phyloP scores from a whole-genome alignment of 139 green algal species.

The Nannochloris sp. region DNA sequence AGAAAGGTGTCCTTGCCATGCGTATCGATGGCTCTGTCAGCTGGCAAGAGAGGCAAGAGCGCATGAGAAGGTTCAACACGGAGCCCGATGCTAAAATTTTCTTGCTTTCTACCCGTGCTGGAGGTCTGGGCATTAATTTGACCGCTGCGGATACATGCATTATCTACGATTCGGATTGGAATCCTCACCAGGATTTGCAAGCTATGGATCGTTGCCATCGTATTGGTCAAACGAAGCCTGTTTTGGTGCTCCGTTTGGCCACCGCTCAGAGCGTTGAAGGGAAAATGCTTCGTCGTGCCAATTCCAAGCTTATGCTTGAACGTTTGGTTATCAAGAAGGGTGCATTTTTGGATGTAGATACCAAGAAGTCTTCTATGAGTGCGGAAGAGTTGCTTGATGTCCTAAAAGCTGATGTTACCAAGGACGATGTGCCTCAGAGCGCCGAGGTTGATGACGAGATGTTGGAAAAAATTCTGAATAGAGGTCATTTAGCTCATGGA shows the following conservation, averaged over 20 bases:
- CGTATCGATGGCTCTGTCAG: slow-evolving; percentile 86
- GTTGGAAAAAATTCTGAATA: slow-evolving; percentile 64
- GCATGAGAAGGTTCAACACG: slow-evolving; percentile 74
- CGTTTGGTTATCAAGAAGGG: slow-evolving; percentile 93
- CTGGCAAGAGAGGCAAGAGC: slow-evolving; percentile 62
- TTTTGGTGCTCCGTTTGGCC: slow-evolving; percentile 90
- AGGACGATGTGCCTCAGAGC: slow-evolving; percentile 57
- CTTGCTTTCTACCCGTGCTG: slow-evolving; percentile 93
- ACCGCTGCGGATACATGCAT: slow-evolving; percentile 88
- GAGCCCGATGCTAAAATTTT: slow-evolving; percentile 73
- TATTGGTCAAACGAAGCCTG: slow-evolving; percentile 93
- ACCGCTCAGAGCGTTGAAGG: slow-evolving; percentile 91
- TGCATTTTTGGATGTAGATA: slow-evolving; percentile 73
- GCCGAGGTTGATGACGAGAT: slow-evolving; percentile 57
- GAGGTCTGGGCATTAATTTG: slow-evolving; percentile 93
- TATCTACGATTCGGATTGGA: slow-evolving; percentile 86
- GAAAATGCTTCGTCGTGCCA: slow-evolving; percentile 81
- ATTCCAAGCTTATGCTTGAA: slow-evolving; percentile 87
- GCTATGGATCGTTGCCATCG: slow-evolving; percentile 98
- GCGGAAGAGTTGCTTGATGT: slow-evolving; percentile 72
- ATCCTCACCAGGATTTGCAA: slow-evolving; percentile 52
- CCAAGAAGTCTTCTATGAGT: slow-evolving; percentile 29
- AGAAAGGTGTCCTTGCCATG: slow-evolving; percentile 57
- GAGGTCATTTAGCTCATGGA: slow-evolving; percentile 42
- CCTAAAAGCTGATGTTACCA: slow-evolving; percentile 43